Conservation (phyloP, 1,284 basidiomycete genomes). For the Fomitopsis betulina region DNA sequence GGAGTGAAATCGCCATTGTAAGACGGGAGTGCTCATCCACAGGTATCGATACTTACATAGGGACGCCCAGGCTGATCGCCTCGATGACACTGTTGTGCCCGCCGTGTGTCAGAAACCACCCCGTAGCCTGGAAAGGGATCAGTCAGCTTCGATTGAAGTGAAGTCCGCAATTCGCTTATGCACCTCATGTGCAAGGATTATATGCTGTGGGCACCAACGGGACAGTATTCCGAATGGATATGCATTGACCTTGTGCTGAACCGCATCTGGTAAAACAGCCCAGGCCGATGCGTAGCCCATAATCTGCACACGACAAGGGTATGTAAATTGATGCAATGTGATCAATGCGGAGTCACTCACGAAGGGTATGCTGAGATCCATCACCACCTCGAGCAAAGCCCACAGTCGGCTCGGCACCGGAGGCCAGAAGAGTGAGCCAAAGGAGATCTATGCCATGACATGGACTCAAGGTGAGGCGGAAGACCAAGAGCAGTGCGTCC, state of each 20-base stretch:
- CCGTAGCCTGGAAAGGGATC: conserved; percentile 3
- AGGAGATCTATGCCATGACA: conserved; percentile 9
- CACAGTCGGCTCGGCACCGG: conserved; percentile 8
- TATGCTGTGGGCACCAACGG: conserved; percentile 19
- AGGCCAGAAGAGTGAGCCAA: conserved; percentile 17
- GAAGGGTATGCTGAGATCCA: conserved; percentile 13
- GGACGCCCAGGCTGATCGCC: conserved; percentile 6
- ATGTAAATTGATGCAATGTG: not conserved
- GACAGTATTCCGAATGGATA: conserved; percentile 14
- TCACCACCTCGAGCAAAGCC: conserved; percentile 12
- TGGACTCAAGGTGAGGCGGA: not conserved
- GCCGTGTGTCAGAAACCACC: conserved; percentile 13
- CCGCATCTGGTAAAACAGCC: conserved; percentile 8
- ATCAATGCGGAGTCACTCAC: conserved; percentile 4
- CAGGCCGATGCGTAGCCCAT: conserved; percentile 16
- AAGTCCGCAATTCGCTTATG: not conserved
- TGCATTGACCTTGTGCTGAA: conserved; percentile 9
- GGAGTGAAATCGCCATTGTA: not conserved
- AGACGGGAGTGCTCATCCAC: not conserved
- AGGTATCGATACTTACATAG: conserved; percentile 2
- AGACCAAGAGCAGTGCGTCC: not conserved
- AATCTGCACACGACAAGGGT: conserved; percentile 9
- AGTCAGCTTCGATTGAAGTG: not conserved
- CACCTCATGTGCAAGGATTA: conserved; percentile 18
- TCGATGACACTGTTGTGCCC: conserved; percentile 14